A percentile compares a stretch with the other conserved stretches of the same genome.
Conservation (phyloP, 768 basidiomycete genomes). For the Tylopilus subfusipes region DNA sequence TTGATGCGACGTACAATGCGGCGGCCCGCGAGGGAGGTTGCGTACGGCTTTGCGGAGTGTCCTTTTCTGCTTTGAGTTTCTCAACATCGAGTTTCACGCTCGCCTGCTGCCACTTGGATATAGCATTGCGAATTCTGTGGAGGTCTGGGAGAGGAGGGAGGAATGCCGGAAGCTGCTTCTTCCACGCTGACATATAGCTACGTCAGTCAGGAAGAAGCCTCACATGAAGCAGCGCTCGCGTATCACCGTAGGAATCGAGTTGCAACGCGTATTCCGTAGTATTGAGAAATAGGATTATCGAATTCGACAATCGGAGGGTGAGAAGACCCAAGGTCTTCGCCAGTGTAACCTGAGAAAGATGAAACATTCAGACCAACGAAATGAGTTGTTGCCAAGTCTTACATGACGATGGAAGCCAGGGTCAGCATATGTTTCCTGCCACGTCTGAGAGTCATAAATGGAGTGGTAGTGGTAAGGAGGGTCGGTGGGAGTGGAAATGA, state of each 20-base stretch:
- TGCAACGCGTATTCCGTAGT: conserved; percentile 72
- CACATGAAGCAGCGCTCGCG: conserved; percentile 40
- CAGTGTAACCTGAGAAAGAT: conserved; percentile 47
- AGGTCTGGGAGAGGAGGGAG: conserved; percentile 31
- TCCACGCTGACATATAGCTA: conserved; percentile 47
- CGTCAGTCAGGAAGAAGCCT: conserved; percentile 19
- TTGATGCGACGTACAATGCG: conserved; percentile 2
- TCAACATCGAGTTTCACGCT: conserved; percentile 58
- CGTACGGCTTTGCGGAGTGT: conserved; percentile 47
- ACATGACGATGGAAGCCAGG: conserved; percentile 73
- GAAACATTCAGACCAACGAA: neutral
- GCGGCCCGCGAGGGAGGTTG: conserved; percentile 11
- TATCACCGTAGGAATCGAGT: conserved; percentile 54
- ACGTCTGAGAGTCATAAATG: conserved; percentile 66
- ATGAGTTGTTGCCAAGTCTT: conserved; percentile 18
- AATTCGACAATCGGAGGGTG: conserved; percentile 55
- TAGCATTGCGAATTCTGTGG: conserved; percentile 42
- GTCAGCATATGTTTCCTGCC: conserved; percentile 73
- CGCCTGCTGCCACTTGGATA: conserved; percentile 45
- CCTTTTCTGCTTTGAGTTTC: conserved; percentile 51
- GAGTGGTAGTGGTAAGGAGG: conserved; percentile 73
- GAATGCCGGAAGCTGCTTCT: conserved; percentile 30
- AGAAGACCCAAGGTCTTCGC: conserved; percentile 64
- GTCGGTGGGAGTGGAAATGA: conserved; percentile 39
- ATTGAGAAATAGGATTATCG: conserved; percentile 65